Evolutionary conservation across 768 basidiomycete species (phyloP), one percentile per base, ranked within the genome.

Genomic region (Sutorius australiensis): DNA sequence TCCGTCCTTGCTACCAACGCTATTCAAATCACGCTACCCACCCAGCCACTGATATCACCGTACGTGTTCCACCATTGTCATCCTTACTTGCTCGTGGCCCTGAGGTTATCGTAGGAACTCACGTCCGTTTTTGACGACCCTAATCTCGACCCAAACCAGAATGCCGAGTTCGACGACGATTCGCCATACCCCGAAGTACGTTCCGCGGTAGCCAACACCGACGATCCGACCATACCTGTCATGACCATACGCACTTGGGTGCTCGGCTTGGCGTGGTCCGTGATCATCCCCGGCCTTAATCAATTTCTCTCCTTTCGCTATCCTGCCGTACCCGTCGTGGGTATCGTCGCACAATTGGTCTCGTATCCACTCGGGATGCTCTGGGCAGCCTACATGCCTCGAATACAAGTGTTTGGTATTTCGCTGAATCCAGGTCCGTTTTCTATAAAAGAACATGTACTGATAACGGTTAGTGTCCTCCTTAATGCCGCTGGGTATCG

Each of bases 241-340:
- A 74, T 73, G 33, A 89, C 87, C 0, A 40, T 90, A 39, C 83
- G 89, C 32, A 78, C 82, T 3, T 89, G 86, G 86, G 68, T 78
- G 6, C 75, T 95, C 42, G 93, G 94, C 45, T 51, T 92, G 14
- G 56, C 79, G 32, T 89, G 81, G 78, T 79, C 87, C 5, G 78
- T 89, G 33, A 57, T 89, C 62, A 75, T 83, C 48, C 75, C 83
- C 5, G 83, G 81, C 24, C 67, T 84, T 46, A 87, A 90, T 62
- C 87, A 87, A 55, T 86, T 88, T 72, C 85, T 88, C 71, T 85
- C 80, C 76, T 87, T 89, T 70, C 83, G 86, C 14, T 86, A 81
- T 62, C 88, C 89, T 4, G 77, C 78, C 31, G 82, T 89, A 12
- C 72, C 74, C 21, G 77, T 90, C 55, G 76, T 75, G n/a, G 73